Evolutionary conservation across 257 asterid genomes (phyloP).

Genomic region (Cruciata laevipes): DNA sequence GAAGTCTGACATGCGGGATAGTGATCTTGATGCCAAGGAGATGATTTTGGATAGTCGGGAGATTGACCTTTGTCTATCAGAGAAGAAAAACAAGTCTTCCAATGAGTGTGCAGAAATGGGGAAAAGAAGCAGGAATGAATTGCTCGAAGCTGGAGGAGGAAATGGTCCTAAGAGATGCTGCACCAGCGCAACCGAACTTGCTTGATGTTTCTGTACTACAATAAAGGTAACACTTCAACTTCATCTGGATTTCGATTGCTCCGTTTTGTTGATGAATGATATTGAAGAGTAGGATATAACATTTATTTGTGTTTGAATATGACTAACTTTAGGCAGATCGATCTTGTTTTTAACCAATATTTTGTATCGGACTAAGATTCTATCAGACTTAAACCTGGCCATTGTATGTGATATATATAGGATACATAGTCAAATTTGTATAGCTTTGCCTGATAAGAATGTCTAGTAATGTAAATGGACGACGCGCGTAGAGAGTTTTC

Average conservation of each 20-base stretch:
- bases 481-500: too few relatives aligned
- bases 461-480: too few relatives aligned
- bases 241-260: background rate
- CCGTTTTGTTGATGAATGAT: background rate
- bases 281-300: background rate
- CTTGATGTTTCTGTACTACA: background rate
- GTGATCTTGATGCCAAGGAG: slow-evolving; percentile 1
- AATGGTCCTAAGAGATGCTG: background rate
- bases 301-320: background rate
- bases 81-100: slow-evolving; percentile 4
- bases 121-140: background rate
- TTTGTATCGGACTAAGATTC: background rate
- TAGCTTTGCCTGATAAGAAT: too few relatives aligned
- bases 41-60: background rate
- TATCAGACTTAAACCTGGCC: background rate
- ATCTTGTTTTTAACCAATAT: background rate
- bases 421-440: too few relatives aligned
- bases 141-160: background rate
- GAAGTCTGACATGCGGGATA: slow-evolving; percentile 3
- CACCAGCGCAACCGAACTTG: background rate
- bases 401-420: too few relatives aligned
- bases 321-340: background rate
- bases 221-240: background rate
- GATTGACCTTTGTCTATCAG: background rate
- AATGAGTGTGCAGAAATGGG: background rate